Percentiles rank a stretch among this genome's conserved stretches.
phyloP scores from a whole-genome alignment of 257 asterid genomes.

The Fraxinus quadrangulata region DNA sequence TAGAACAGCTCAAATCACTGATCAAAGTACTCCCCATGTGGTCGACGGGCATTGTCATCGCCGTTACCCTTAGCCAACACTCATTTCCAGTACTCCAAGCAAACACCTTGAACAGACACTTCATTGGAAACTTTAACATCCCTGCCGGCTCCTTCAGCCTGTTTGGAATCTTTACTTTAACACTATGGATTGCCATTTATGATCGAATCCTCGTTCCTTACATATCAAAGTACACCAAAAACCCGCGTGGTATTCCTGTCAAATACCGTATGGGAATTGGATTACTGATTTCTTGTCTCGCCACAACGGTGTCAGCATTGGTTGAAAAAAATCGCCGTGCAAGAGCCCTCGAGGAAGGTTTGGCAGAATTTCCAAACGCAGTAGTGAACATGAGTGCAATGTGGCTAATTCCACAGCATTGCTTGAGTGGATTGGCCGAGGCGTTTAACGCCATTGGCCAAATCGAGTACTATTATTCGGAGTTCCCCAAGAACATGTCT shows the following conservation, averaged over 20 bases:
- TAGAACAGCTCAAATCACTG: slow-evolving; percentile 62
- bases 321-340: slow-evolving; percentile 59
- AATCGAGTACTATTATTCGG: slow-evolving; percentile 55
- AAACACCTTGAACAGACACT: slow-evolving; percentile 46
- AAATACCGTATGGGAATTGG: slow-evolving; percentile 61
- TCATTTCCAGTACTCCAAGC: slow-evolving; percentile 67
- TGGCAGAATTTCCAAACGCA: slow-evolving; percentile 31
- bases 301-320: slow-evolving; percentile 47
- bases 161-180: slow-evolving; percentile 47
- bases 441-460: slow-evolving; percentile 72
- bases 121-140: slow-evolving; percentile 45
- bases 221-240: slow-evolving; percentile 44
- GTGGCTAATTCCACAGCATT: slow-evolving; percentile 69
- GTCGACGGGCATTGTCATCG: slow-evolving; percentile 74
- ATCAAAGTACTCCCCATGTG: slow-evolving; percentile 65
- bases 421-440: slow-evolving; percentile 59
- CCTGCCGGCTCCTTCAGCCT: slow-evolving; percentile 56
- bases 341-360: slow-evolving; percentile 46
- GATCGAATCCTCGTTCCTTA: slow-evolving; percentile 56
- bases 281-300: slow-evolving; percentile 51
- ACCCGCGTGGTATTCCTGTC: slow-evolving; percentile 52
- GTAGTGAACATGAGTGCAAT: slow-evolving; percentile 62
- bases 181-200: slow-evolving; percentile 56
- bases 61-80: slow-evolving; percentile 56
- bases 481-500: slow-evolving; percentile 67